Evolutionary conservation across 345 rosid species (phyloP).

Genomic region (Hypericum androsaemum): DNA sequence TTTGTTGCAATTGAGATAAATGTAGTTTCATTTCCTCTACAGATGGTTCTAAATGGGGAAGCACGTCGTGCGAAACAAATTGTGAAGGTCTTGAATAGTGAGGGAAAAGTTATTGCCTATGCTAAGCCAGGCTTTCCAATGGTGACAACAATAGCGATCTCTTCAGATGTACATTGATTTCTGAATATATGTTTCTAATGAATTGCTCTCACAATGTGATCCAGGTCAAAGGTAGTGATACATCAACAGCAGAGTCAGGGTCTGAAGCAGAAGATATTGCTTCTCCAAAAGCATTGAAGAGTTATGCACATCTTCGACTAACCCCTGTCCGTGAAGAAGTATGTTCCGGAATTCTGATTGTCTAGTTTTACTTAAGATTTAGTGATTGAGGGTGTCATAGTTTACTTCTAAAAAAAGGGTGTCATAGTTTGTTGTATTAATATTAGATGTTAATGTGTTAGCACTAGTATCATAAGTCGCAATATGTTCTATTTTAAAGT

Average conservation of each 20-base stretch:
- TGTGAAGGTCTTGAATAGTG: slow-evolving; percentile 77
- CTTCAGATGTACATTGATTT: not conserved
- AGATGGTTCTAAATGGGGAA: slow-evolving; percentile 85
- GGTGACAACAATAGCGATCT: slow-evolving; percentile 30
- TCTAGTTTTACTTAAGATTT: not conserved
- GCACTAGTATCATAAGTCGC: no score
- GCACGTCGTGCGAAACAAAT: slow-evolving; percentile 73
- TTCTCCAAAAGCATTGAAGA: slow-evolving; percentile 84
- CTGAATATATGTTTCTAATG: not conserved
- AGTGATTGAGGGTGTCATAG: not conserved
- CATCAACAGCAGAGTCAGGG: slow-evolving; percentile 98
- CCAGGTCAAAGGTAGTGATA: slow-evolving; percentile 87
- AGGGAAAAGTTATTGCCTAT: slow-evolving; percentile 87
- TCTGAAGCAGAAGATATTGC: slow-evolving; percentile 91
- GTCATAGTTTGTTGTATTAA: no score
- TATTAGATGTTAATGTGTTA: no score
- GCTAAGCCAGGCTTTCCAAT: slow-evolving; percentile 73
- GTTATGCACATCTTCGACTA: slow-evolving; percentile 71
- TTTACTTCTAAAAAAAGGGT: not conserved
- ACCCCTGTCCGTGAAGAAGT: slow-evolving; percentile 99
- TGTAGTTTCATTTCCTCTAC: slow-evolving; percentile 13
- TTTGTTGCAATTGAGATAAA: not conserved
- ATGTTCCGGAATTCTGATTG: slow-evolving; percentile 11
- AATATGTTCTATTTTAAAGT: slow-evolving; percentile 2
- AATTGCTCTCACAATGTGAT: slow-evolving; percentile 12